These are phyloP conservation scores for Inonotus obliquus DNA, from an alignment of 1,284 basidiomycete genomes.

Conservation along the genomic window DNA sequence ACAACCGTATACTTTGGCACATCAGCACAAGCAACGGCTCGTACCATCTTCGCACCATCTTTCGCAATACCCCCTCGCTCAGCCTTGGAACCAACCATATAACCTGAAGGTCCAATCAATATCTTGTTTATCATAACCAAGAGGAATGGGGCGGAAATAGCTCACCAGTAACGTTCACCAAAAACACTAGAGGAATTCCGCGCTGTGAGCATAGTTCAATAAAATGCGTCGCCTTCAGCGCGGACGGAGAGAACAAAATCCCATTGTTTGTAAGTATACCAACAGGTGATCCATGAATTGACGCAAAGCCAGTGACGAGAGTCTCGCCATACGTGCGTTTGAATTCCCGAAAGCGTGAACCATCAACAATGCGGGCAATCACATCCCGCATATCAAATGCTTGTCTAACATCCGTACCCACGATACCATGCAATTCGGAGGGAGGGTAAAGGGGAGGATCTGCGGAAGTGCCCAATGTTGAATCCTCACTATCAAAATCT, in stretches of 20 bases:
- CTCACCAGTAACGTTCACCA: constrained; percentile 86
- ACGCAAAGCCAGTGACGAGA: constrained; percentile 89
- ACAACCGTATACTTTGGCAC: constrained; percentile 94
- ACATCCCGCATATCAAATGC: constrained; percentile 93
- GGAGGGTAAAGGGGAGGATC: constrained; percentile 79
- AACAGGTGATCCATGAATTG: constrained; percentile 84
- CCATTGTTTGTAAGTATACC: constrained; percentile 94
- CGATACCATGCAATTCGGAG: constrained; percentile 84
- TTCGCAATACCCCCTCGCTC: constrained; percentile 95
- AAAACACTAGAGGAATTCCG: constrained; percentile 84
- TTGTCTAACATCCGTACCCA: constrained; percentile 84
- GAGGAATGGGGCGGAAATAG: background rate
- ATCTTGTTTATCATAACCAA: background rate
- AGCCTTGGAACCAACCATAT: constrained; percentile 94
- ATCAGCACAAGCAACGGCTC: constrained; percentile 90
- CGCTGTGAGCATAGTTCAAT: constrained; percentile 93
- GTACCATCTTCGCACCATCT: constrained; percentile 97
- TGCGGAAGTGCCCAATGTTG: constrained; percentile 28
- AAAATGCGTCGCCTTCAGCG: constrained; percentile 92
- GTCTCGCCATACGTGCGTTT: constrained; percentile 93
- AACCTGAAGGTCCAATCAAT: constrained; percentile 42
- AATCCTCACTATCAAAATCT: background rate
- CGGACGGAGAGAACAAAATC: constrained; percentile 90
- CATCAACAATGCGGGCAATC: constrained; percentile 88
- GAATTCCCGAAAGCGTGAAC: constrained; percentile 90